A percentile compares a stretch with the other conserved stretches of the same genome.
Conservation (phyloP, 148 eudicot species). For the Amaranthus hypochondriacus region DNA sequence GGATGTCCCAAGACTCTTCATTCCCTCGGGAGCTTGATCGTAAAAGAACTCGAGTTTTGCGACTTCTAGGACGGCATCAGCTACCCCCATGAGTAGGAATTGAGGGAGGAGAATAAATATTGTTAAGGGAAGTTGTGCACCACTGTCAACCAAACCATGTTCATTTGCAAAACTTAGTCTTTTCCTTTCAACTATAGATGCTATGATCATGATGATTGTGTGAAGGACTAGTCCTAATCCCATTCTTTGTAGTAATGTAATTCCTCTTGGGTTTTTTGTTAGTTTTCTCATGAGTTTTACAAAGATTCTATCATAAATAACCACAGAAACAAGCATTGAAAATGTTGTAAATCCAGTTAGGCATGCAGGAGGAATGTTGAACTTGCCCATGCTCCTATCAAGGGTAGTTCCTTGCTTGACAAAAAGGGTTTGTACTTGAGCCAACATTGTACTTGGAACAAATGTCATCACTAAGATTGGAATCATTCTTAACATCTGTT, state of each 20-base stretch:
- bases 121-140: conserved; percentile 47
- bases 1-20: conserved; percentile 86
- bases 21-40: conserved; percentile 81
- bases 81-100: conserved; percentile 60
- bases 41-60: conserved; percentile 79
- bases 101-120: conserved; percentile 70
- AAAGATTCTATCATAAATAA: conserved; percentile 55
- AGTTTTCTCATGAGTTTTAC: conserved; percentile 35
- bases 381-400: conserved; percentile 37
- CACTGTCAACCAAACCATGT: conserved; percentile 42
- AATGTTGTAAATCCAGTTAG: conserved; percentile 49
- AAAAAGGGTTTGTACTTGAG: conserved; percentile 64
- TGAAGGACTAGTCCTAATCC: conserved; percentile 60
- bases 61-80: conserved; percentile 64
- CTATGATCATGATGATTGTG: conserved; percentile 45
- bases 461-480: conserved; percentile 57
- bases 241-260: conserved; percentile 68
- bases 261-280: conserved; percentile 74
- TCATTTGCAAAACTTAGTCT: conserved; percentile 52
- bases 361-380: conserved; percentile 69
- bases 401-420: conserved; percentile 82
- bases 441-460: conserved; percentile 61
- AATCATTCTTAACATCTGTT: conserved; percentile 64
- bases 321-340: conserved; percentile 61
- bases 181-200: conserved; percentile 42